Percentiles rank a stretch among this genome's conserved stretches.
Evolutionary conservation across 2,329 filamentous ascomycete genomes (phyloP).

Genomic region (Herpotrichia juniperi): DNA sequence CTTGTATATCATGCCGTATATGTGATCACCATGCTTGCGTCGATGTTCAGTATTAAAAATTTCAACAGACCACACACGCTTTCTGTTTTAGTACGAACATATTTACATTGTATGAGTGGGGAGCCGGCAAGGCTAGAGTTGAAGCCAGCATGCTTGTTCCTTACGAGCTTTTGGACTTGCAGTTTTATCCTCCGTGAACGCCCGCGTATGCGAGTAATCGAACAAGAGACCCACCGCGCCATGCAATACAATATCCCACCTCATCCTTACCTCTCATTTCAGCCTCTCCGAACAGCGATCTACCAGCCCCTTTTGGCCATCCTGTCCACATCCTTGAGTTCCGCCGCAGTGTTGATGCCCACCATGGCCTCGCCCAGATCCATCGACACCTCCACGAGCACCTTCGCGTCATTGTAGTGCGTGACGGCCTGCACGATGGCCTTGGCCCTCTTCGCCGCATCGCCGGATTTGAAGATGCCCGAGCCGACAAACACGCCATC

Average conservation of each 20-base stretch:
- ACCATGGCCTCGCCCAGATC: slow-evolving; percentile 98
- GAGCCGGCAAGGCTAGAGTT: neutral
- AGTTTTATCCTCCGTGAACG: no score
- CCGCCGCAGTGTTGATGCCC: slow-evolving; percentile 78
- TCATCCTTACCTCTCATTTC: no score
- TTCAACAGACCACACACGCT: no score
- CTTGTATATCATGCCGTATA: no score
- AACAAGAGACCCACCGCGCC: no score
- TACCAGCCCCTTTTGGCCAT: slow-evolving; percentile 87
- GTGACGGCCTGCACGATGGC: slow-evolving; percentile 95
- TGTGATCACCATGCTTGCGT: no score
- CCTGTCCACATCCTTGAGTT: slow-evolving; percentile 80
- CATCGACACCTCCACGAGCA: slow-evolving; percentile 84
- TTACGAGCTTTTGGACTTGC: neutral
- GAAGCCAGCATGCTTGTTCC: neutral
- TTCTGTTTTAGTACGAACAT: no score
- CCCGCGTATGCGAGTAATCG: no score
- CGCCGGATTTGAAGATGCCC: slow-evolving; percentile 96
- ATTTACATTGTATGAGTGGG: neutral
- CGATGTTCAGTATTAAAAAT: no score
- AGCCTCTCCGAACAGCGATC: no score
- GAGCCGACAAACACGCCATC: slow-evolving; percentile 97
- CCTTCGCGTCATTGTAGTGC: slow-evolving; percentile 83
- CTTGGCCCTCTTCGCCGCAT: slow-evolving; percentile 86
- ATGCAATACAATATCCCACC: no score